These are phyloP conservation scores for Filobasidium wieringae DNA, from an alignment of 768 basidiomycete genomes.

Conservation along the genomic window DNA sequence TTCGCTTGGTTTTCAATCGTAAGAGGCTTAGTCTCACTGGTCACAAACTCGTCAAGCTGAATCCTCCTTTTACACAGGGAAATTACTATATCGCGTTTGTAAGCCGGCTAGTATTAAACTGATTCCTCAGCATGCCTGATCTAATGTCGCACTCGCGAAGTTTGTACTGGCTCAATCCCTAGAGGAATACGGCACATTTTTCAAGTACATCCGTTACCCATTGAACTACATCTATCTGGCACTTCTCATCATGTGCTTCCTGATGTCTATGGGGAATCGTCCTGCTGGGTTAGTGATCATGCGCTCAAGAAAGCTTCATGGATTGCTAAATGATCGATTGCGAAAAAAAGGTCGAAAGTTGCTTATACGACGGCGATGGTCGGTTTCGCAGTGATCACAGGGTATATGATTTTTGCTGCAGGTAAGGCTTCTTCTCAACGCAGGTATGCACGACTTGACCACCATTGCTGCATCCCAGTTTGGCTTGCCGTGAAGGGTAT, in stretches of 20 bases:
- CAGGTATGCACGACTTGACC: background rate
- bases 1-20: conserved; percentile 78
- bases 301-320: background rate
- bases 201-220: conserved; percentile 57
- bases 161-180: conserved; percentile 60
- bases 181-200: conserved; percentile 45
- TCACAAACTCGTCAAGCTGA: background rate
- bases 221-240: conserved; percentile 82
- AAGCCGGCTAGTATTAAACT: conserved; percentile 4
- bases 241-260: conserved; percentile 71
- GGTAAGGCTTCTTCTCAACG: conserved; percentile 16
- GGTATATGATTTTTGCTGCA: conserved; percentile 73
- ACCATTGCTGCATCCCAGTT: conserved; percentile 43
- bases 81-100: conserved; percentile 85
- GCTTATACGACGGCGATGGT: conserved; percentile 73
- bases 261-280: conserved; percentile 77
- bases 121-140: background rate
- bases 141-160: too few relatives aligned
- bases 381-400: conserved; percentile 76
- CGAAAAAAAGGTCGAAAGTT: conserved; percentile 49
- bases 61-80: conserved; percentile 43
- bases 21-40: background rate
- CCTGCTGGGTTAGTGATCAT: conserved; percentile 56
- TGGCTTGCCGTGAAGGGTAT: conserved; percentile 75
- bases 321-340: background rate